Percentiles rank a stretch among this genome's conserved stretches.
Conservation (phyloP, 2,329 filamentous ascomycete species). For the Aspergillus pseudotamarii region DNA sequence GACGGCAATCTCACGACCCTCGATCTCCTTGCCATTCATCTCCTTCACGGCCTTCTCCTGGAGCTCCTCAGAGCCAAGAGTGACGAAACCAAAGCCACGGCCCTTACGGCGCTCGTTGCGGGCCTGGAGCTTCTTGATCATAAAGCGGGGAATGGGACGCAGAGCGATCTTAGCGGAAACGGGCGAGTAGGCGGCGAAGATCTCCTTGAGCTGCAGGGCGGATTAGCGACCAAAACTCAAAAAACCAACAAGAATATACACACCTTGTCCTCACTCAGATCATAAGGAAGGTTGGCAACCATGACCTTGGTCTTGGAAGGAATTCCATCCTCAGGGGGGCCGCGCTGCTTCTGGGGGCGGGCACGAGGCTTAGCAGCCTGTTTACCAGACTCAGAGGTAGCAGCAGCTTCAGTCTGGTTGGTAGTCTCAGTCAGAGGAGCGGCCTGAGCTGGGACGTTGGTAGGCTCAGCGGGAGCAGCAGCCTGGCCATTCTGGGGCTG, state of each 20-base stretch:
- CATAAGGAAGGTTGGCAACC: constrained; percentile 98
- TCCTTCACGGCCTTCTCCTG: constrained; percentile 96
- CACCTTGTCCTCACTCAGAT: constrained; percentile 97
- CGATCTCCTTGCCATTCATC: constrained; percentile 99
- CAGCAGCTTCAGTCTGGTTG: constrained; percentile 26
- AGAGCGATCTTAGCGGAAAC: constrained; percentile 97
- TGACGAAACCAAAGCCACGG: constrained; percentile 98
- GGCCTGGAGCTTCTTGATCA: constrained; percentile 99
- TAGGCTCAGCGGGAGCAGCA: constrained; percentile 23
- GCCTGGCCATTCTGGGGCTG: constrained; percentile 30
- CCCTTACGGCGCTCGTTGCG: constrained; percentile 98
- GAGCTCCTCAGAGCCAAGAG: constrained; percentile 88
- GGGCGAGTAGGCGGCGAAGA: constrained; percentile 90
- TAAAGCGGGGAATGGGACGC: constrained; percentile 97
- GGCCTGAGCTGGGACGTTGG: constrained; percentile 22
- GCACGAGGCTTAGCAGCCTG: constrained; percentile 43
- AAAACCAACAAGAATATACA: constrained; percentile 27
- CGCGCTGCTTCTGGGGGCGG: constrained; percentile 76
- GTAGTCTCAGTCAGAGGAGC: constrained; percentile 24
- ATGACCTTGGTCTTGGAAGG: constrained; percentile 99
- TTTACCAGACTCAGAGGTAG: constrained; percentile 51
- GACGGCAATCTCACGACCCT: constrained; percentile 98
- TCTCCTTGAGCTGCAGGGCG: constrained; percentile 80
- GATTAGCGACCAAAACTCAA: constrained; percentile 29
- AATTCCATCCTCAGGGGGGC: constrained; percentile 94